A percentile compares a stretch with the other conserved stretches of the same genome.
phyloP scores from a whole-genome alignment of 2,329 filamentous ascomycete genomes.

The Aspergillus sp. region DNA sequence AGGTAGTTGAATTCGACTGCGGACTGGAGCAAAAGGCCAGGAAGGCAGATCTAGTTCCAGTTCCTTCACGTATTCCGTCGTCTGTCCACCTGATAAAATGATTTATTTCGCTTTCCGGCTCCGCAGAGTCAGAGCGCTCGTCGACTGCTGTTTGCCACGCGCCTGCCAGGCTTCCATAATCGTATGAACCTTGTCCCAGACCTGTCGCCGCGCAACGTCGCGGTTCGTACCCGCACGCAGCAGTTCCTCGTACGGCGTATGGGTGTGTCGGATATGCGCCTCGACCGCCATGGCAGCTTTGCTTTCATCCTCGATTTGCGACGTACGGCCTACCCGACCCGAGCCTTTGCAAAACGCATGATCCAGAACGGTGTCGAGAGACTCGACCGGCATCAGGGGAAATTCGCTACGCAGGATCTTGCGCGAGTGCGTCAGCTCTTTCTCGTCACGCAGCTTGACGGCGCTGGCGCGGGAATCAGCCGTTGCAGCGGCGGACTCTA shows the following conservation, averaged over 20 bases:
- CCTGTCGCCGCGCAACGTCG: constrained; percentile 29
- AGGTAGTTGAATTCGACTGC: no score
- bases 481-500: constrained; percentile 40
- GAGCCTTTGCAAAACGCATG: constrained; percentile 44
- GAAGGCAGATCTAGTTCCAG: no score
- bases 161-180: constrained; percentile 35
- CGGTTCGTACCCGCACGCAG: constrained; percentile 27
- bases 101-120: constrained; percentile 3
- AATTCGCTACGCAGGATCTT: constrained; percentile 33
- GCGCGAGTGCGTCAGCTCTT: constrained; percentile 25
- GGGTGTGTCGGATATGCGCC: constrained; percentile 44
- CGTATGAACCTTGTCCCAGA: constrained; percentile 29
- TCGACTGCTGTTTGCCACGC: constrained; percentile 1
- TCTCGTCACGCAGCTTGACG: constrained; percentile 37
- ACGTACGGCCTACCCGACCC: constrained; percentile 39
- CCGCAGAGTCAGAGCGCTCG: constrained; percentile 10
- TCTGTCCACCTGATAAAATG: background rate
- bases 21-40: no score
- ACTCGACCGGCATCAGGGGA: constrained; percentile 37
- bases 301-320: constrained; percentile 30
- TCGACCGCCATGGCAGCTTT: constrained; percentile 42
- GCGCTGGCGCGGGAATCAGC: constrained; percentile 40
- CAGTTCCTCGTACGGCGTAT: constrained; percentile 41
- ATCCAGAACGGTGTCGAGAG: constrained; percentile 32
- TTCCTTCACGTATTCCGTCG: background rate